Base-by-base conservation (phyloP, 495 filamentous ascomycete genomes). In the Xylaria flabelliformis region DNA sequence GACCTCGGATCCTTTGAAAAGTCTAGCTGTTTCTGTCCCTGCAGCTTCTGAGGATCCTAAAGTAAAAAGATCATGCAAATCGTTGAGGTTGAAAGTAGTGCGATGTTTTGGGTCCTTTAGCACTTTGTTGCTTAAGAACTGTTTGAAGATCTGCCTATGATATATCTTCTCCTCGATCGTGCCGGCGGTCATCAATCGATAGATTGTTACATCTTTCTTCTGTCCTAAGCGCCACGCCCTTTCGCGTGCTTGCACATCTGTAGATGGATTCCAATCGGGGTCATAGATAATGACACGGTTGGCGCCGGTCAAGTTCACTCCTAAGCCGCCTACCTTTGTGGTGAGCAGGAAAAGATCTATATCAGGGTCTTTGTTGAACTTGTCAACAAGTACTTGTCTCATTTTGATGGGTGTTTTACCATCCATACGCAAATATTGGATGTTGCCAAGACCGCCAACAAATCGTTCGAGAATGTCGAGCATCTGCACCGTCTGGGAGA, bases 151-250 rank as follows among this genome's bases (percentile, higher is more conserved):
- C 80, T 99, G 96, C 6, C 96, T 92, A 79, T 98, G 96, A 70
- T 98, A 98, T 51, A 99, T 98, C 85, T 98, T 98, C 81, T 99
- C 96, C 77, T 99, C 96, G 42, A 99, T 98, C 0, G 96, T 98
- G 19, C 95, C 95, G 2, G 94, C 93, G n/a, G 93, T 96, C 92
- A 99, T 94, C 50, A 99, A 85, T 32, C 96, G 92, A 80, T 96
- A 99, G 41, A 99, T 94, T 0, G 91, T 94, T 24, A 99, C 96
- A 58, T 97, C 93, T 61, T 91, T 90, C 77, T 95, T 98, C 82
- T 99, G 96, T 4, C 96, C 96, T 13, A 99, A 85, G 51, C 96
- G 89, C 96, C 96, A 98, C 29, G 96, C 95, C 69, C 96, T 89
- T 82, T 99, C 96, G n/a, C 95, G 90, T 5, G 96, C 96, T 78